Conservation (phyloP, 371 early-diverging fungal genomes). For the Mucor mucedo region DNA sequence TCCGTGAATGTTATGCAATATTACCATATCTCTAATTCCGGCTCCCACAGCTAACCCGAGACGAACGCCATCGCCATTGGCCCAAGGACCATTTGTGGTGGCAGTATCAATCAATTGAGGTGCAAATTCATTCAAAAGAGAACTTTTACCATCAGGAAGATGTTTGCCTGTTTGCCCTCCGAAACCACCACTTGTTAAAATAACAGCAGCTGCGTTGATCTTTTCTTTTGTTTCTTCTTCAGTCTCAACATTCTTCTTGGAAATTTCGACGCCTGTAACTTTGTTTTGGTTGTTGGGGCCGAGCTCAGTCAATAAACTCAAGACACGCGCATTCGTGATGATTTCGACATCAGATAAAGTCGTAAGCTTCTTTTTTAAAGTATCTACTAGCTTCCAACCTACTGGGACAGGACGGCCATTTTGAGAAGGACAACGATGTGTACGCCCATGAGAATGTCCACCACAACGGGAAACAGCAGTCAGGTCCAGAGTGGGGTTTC, state of each 20-base stretch:
- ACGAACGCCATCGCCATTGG: constrained; percentile 82
- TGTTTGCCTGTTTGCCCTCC: constrained; percentile 32
- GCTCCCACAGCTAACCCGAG: constrained; percentile 69
- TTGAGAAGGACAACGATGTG: constrained; percentile 65
- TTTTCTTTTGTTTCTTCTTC: constrained; percentile 32
- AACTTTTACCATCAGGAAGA: constrained; percentile 30
- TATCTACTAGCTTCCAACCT: constrained; percentile 69
- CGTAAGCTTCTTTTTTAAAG: constrained; percentile 40
- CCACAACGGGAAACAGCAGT: constrained; percentile 79
- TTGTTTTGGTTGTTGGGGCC: not conserved
- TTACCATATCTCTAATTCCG: constrained; percentile 77
- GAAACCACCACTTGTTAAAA: constrained; percentile 46
- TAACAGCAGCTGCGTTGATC: constrained; percentile 33
- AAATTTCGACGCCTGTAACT: constrained; percentile 28
- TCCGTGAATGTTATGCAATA: constrained; percentile 14
- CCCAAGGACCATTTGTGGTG: constrained; percentile 86
- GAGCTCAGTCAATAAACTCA: not conserved
- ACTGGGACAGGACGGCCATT: constrained; percentile 69
- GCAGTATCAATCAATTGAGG: constrained; percentile 71
- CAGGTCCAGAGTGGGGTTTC: constrained; percentile 51
- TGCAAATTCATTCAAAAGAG: constrained; percentile 54
- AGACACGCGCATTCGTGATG: constrained; percentile 46
- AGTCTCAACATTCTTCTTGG: constrained; percentile 17
- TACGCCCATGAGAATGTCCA: constrained; percentile 71
- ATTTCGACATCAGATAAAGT: constrained; percentile 50